phyloP scores from a whole-genome alignment of 805 yeast genomes.

The Yamadazyma takamatsuzukensis region DNA sequence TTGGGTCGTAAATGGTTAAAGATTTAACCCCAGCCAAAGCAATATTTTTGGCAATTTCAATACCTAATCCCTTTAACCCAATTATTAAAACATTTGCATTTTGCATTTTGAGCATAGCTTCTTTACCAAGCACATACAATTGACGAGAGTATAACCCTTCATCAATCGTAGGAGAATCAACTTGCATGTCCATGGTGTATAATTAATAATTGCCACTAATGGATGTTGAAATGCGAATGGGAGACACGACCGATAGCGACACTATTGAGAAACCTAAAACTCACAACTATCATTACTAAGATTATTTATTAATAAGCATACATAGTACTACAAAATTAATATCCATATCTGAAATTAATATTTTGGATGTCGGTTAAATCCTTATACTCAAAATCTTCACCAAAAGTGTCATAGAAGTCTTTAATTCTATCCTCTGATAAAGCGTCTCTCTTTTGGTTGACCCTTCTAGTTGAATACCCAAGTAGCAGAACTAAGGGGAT shows the following conservation, averaged over 20 bases:
- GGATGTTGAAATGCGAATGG: background rate
- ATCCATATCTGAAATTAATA: constrained; percentile 52
- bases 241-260: too few species aligned
- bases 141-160: constrained; percentile 96
- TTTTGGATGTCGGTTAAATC: constrained; percentile 63
- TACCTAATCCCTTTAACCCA: constrained; percentile 90
- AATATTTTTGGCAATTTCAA: constrained; percentile 94
- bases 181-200: constrained; percentile 27
- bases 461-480: constrained; percentile 42
- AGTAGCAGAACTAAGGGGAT: constrained; percentile 41
- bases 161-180: constrained; percentile 62
- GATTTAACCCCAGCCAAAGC: constrained; percentile 97
- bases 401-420: constrained; percentile 9
- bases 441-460: constrained; percentile 50
- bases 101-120: constrained; percentile 97
- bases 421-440: constrained; percentile 13
- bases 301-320: background rate
- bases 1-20: constrained; percentile 79
- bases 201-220: constrained; percentile 7
- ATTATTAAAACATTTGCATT: constrained; percentile 85
- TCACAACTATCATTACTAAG: too few species aligned
- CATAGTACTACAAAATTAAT: constrained; percentile 19
- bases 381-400: constrained; percentile 42
- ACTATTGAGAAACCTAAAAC: too few species aligned
- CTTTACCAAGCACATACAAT: constrained; percentile 92